Evolutionary conservation across 257 asterid genomes (phyloP).

Genomic region (Rubia yunnanensis): DNA sequence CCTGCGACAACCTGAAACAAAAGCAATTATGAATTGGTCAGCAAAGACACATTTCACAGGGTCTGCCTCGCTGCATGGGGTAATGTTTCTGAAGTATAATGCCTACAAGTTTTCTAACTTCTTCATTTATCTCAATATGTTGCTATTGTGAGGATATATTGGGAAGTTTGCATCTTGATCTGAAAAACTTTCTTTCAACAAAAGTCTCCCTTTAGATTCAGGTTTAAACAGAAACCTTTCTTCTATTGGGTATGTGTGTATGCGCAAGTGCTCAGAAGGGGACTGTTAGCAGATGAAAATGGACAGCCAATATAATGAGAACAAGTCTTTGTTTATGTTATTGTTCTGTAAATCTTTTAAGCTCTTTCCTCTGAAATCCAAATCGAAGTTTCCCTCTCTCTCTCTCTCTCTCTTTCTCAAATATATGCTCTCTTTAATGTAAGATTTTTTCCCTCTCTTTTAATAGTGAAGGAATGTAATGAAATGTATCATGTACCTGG

Average conservation of each 20-base stretch:
- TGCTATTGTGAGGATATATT: not conserved
- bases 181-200: not conserved
- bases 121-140: not conserved
- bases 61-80: slow-evolving; percentile 98
- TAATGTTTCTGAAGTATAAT: slow-evolving; percentile 20
- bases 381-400: not conserved
- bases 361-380: not conserved
- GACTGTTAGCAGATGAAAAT: not conserved
- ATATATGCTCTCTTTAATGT: too few relatives aligned
- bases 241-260: not conserved
- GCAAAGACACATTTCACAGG: slow-evolving; percentile 69
- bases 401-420: not conserved
- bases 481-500: too few relatives aligned
- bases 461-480: too few relatives aligned
- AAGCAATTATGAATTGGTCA: slow-evolving; percentile 87
- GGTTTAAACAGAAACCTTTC: not conserved
- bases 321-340: not conserved
- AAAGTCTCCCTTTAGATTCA: not conserved
- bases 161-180: not conserved
- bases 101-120: not conserved
- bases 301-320: not conserved
- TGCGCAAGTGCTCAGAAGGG: not conserved
- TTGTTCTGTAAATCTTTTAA: not conserved
- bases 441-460: too few relatives aligned
- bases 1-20: slow-evolving; percentile 86